Evolutionary conservation across 352 stramenopile genomes (phyloP).

Genomic region (Globisporangium nodosum): DNA sequence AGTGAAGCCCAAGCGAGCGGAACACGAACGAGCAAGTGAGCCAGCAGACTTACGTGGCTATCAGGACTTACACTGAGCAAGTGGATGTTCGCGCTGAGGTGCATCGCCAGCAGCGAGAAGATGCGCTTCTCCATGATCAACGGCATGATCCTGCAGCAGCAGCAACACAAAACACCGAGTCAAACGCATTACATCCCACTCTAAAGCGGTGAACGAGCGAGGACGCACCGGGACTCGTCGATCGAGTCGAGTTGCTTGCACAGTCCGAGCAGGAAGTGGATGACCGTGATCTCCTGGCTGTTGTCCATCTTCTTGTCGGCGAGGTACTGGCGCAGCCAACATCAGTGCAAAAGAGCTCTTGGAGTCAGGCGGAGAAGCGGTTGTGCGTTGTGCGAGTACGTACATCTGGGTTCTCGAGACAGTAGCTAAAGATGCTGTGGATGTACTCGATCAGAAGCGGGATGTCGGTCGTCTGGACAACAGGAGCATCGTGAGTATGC

Average conservation of each 20-base stretch:
- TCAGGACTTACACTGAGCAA: conserved; percentile 33
- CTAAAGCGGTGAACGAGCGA: background rate
- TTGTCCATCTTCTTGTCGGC: conserved; percentile 68
- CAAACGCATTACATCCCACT: background rate
- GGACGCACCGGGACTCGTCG: conserved; percentile 61
- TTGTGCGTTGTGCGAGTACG: conserved; percentile 2
- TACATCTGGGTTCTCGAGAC: conserved; percentile 62
- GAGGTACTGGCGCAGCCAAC: conserved; percentile 38
- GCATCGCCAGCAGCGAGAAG: conserved; percentile 69
- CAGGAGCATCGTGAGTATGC: background rate
- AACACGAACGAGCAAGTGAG: background rate
- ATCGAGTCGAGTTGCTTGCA: conserved; percentile 83
- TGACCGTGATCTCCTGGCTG: conserved; percentile 82
- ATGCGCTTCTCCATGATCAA: conserved; percentile 76
- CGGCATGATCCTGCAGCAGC: conserved; percentile 65
- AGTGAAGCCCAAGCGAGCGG: background rate
- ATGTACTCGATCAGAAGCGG: conserved; percentile 88
- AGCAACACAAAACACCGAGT: background rate
- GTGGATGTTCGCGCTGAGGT: conserved; percentile 60
- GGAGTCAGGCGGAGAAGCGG: background rate
- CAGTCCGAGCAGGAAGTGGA: conserved; percentile 82
- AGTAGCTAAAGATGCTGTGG: conserved; percentile 78
- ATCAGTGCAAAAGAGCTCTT: background rate
- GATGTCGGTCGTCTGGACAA: conserved; percentile 77
- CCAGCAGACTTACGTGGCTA: conserved; percentile 12